Evolutionary conservation across 2,329 filamentous ascomycete species (phyloP).

Genomic region (Fusarium sp.): DNA sequence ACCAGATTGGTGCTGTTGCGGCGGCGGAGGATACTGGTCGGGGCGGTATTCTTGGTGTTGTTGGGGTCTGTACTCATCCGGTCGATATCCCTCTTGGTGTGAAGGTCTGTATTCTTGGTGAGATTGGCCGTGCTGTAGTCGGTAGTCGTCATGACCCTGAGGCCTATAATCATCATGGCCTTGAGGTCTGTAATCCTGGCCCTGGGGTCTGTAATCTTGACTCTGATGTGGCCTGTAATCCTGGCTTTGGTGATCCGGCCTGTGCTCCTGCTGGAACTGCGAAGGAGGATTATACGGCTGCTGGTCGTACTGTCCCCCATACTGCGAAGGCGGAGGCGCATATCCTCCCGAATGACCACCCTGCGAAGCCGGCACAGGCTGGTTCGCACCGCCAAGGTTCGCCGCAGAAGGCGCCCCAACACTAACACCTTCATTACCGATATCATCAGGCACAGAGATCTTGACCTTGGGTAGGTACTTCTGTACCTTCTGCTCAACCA

Average conservation of each 20-base stretch:
- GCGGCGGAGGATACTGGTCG: constrained; percentile 34
- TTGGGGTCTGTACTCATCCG: constrained; percentile 31
- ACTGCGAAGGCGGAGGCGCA: constrained; percentile 10
- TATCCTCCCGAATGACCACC: constrained; percentile 35
- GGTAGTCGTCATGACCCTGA: constrained; percentile 17
- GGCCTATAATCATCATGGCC: constrained; percentile 9
- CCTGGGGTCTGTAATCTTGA: constrained; percentile 15
- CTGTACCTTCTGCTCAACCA: constrained; percentile 60
- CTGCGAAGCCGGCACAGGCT: constrained; percentile 43
- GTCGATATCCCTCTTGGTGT: constrained; percentile 17
- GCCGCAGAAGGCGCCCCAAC: constrained; percentile 54
- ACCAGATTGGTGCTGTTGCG: constrained; percentile 36
- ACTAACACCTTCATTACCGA: constrained; percentile 60
- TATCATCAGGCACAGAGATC: constrained; percentile 60
- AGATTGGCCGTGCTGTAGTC: constrained; percentile 10
- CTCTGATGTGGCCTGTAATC: constrained; percentile 21
- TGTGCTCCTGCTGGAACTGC: constrained; percentile 41
- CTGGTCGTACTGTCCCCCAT: constrained; percentile 31
- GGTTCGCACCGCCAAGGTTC: constrained; percentile 52
- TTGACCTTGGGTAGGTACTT: constrained; percentile 60
- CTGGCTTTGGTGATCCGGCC: constrained; percentile 27
- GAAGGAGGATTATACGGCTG: constrained; percentile 46
- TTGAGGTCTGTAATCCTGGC: constrained; percentile 12
- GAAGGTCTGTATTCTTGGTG: constrained; percentile 25
- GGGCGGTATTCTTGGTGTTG: constrained; percentile 44